Evolutionary conservation across 1,139 yeast genomes (phyloP).

Genomic region (Geotrichum reessii): DNA sequence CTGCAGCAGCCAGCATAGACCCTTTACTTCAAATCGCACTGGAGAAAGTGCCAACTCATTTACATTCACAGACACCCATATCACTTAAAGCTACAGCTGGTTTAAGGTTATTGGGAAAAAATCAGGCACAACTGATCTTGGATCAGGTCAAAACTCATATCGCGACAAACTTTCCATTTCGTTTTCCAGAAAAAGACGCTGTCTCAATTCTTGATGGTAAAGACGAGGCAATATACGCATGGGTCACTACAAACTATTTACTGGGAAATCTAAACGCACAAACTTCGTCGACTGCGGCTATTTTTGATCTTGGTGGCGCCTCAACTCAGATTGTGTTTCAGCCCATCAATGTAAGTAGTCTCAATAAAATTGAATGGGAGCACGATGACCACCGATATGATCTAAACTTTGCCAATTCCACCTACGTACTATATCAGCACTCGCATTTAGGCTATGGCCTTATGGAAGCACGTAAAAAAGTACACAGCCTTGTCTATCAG

Average conservation of each 20-base stretch:
- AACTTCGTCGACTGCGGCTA: conserved; percentile 77
- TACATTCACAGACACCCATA: conserved; percentile 78
- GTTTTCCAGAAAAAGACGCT: conserved; percentile 70
- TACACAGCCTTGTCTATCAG: conserved; percentile 45
- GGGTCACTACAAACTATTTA: conserved; percentile 93
- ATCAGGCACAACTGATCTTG: conserved; percentile 38
- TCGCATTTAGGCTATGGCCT: conserved; percentile 95
- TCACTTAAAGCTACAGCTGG: conserved; percentile 99
- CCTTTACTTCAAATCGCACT: conserved; percentile 71
- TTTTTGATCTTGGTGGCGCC: conserved; percentile 97
- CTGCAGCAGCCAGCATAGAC: conserved; percentile 86
- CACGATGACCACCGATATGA: conserved; percentile 88
- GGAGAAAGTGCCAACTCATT: conserved; percentile 63
- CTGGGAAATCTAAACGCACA: conserved; percentile 79
- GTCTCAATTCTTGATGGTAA: conserved; percentile 90
- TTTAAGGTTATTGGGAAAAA: conserved; percentile 75
- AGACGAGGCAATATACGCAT: conserved; percentile 98
- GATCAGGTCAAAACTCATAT: conserved; percentile 42
- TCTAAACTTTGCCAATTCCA: conserved; percentile 71
- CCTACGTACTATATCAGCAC: conserved; percentile 82
- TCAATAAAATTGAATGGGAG: conserved; percentile 32
- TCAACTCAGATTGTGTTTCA: conserved; percentile 97
- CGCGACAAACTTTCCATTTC: conserved; percentile 77
- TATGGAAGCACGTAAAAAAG: conserved; percentile 85
- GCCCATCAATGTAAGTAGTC: conserved; percentile 44